phyloP scores from a whole-genome alignment of 495 filamentous ascomycete genomes.

The Patellaria atrata region DNA sequence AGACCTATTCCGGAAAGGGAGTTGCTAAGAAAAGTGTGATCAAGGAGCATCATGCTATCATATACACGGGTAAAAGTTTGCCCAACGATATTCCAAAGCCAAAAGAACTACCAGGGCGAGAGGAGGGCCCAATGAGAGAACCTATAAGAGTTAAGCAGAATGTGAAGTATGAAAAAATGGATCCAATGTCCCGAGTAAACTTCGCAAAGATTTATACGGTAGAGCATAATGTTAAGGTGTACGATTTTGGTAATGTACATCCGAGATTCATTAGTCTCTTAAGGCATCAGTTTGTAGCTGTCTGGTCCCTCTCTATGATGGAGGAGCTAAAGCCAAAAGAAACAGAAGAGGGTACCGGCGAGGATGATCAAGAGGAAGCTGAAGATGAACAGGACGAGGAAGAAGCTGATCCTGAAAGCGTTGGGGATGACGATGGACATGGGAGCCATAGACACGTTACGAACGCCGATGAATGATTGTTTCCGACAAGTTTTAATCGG shows the following conservation, averaged over 20 bases:
- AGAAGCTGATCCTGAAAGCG: not conserved
- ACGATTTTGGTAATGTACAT: conserved; percentile 22
- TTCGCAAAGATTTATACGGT: conserved; percentile 36
- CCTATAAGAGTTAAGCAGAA: too few relatives aligned
- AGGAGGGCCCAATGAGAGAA: too few relatives aligned
- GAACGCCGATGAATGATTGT: not conserved
- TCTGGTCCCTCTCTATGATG: not conserved
- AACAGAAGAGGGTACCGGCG: not conserved
- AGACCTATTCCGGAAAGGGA: conserved; percentile 15
- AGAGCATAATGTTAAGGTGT: conserved; percentile 34
- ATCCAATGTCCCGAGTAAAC: conserved; percentile 32
- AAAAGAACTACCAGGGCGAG: not conserved
- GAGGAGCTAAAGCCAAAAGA: not conserved
- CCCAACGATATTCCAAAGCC: conserved; percentile 1
- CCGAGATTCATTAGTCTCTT: conserved; percentile 1
- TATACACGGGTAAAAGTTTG: conserved; percentile 7
- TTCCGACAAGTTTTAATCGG: not conserved
- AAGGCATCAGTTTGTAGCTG: not conserved
- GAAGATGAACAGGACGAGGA: not conserved
- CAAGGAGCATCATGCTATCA: conserved; percentile 21
- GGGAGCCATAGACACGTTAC: not conserved
- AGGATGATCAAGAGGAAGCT: not conserved
- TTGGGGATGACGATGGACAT: not conserved
- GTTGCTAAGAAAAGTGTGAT: conserved; percentile 10
- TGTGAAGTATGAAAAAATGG: too few relatives aligned